These are phyloP conservation scores for Rhizopogon rudus DNA, from an alignment of 768 basidiomycete species.

Conservation along the genomic window DNA sequence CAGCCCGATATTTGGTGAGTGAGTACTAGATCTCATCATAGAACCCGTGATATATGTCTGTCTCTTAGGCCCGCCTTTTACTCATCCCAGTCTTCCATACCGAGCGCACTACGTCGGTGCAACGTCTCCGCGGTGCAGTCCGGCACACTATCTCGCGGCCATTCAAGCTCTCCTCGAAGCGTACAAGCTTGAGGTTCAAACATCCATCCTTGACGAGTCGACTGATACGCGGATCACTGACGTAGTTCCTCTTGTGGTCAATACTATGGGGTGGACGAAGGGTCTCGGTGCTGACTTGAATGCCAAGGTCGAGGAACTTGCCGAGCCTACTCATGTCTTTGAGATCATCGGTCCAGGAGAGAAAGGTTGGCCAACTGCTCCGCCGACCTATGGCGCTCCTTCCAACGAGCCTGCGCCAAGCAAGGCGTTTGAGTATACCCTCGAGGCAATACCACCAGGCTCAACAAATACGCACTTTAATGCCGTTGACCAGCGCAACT, in stretches of 20 bases:
- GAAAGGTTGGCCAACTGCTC: constrained; percentile 13
- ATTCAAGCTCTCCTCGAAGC: constrained; percentile 61
- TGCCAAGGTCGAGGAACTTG: constrained; percentile 59
- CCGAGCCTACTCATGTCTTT: constrained; percentile 41
- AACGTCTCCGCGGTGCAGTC: constrained; percentile 70
- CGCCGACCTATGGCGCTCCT: constrained; percentile 4
- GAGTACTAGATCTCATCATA: neutral
- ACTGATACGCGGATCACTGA: constrained; percentile 42
- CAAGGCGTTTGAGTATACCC: neutral
- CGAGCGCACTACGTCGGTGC: constrained; percentile 81
- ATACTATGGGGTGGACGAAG: constrained; percentile 97
- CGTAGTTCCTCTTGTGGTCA: constrained; percentile 79
- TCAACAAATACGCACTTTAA: constrained; percentile 23
- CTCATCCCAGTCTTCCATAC: constrained; percentile 69
- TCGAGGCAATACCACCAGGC: constrained; percentile 43
- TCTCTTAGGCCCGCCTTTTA: constrained; percentile 75
- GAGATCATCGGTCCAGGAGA: constrained; percentile 19
- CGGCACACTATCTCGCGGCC: constrained; percentile 68
- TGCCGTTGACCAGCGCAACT: constrained; percentile 61
- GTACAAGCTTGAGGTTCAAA: constrained; percentile 66
- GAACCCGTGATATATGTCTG: neutral
- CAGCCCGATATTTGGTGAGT: constrained; percentile 62
- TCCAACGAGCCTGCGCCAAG: neutral
- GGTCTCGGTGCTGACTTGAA: constrained; percentile 86
- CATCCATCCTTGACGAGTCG: constrained; percentile 19